phyloP scores from a whole-genome alignment of 352 stramenopile species.

The Phytophthora sojae region DNA sequence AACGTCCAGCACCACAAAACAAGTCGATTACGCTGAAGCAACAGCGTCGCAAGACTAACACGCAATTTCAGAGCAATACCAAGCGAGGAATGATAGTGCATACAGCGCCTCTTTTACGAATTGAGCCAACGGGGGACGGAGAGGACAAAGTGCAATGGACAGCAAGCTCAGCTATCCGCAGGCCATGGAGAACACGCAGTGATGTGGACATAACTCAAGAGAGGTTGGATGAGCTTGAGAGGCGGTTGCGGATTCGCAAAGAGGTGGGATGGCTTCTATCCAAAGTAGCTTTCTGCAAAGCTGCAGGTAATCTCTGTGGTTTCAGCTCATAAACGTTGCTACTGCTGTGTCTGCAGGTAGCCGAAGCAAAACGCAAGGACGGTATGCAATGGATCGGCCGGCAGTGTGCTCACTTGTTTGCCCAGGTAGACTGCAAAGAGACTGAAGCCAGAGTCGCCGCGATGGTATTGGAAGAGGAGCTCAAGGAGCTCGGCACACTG shows the following conservation, averaged over 20 bases:
- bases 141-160: constrained; percentile 7
- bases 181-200: constrained; percentile 7
- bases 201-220: constrained; percentile 34
- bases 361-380: constrained; percentile 50
- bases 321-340: neutral
- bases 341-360: constrained; percentile 32
- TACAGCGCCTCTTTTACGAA: constrained; percentile 16
- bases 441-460: constrained; percentile 48
- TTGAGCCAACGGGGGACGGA: constrained; percentile 12
- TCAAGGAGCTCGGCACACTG: constrained; percentile 22
- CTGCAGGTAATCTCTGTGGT: neutral
- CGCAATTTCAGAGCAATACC: constrained; percentile 33
- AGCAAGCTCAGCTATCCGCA: neutral
- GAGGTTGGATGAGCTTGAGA: constrained; percentile 39
- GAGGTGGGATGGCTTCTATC: constrained; percentile 27
- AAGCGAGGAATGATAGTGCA: constrained; percentile 35
- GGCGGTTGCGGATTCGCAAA: constrained; percentile 25
- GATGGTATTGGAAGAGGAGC: constrained; percentile 47
- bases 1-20: neutral
- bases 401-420: constrained; percentile 70
- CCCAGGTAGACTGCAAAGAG: constrained; percentile 68
- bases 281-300: neutral
- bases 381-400: constrained; percentile 62
- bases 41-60: neutral
- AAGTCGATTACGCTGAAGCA: neutral